Base-by-base conservation (phyloP, 192 early-diverging fungal species). In the Backusella liffmaniae region DNA sequence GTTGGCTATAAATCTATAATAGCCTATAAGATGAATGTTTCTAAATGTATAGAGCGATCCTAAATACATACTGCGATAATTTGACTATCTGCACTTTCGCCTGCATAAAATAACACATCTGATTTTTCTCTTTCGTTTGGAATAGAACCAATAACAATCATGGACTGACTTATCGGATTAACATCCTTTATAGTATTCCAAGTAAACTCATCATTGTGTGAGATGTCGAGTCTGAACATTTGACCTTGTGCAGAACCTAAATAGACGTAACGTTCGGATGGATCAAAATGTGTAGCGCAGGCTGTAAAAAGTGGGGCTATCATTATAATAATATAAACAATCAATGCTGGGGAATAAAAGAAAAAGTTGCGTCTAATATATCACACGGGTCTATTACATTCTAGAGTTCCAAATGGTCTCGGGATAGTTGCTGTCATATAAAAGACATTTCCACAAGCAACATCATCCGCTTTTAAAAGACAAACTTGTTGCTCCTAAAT, bases 71-170 rank as follows among this genome's bases (percentile, higher is more conserved):
- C 68, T 2, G 66, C 78, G 32, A 80, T 70, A 0, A 76, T 30
- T 65, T 80, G 75, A 73, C 75, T 73, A 29, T 80, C 72, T 8
- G 75, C 71, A 16, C 72, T 68, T 70, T 80, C 79, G 1, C 79
- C 78, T 15, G 56, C 30, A 73, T 75, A 80, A 4, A 80, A 66
- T 29, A 76, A n/a, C 18, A 80, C 32, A 15, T 75, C 79, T 15
- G 42, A 32, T 12, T 67, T 65, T 6, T 15, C 34, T 3, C 42
- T 21, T 5, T 73, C n/a, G 8, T 34, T 62, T 23, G 70, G 37
- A 34, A 73, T 74, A 15, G 59, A 13, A 13, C 67, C 66, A 0
- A 76, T 18, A 32, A 73, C 18, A 29, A 67, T 46, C 46, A 76
- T 80, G 5, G 62, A 23, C 41, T 80, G 79, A 5, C 79, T 75